Evolutionary conservation across 2,329 filamentous ascomycete genomes (phyloP), one percentile per base, ranked within the genome.

Genomic region (Chaetomiaceae sp.): DNA sequence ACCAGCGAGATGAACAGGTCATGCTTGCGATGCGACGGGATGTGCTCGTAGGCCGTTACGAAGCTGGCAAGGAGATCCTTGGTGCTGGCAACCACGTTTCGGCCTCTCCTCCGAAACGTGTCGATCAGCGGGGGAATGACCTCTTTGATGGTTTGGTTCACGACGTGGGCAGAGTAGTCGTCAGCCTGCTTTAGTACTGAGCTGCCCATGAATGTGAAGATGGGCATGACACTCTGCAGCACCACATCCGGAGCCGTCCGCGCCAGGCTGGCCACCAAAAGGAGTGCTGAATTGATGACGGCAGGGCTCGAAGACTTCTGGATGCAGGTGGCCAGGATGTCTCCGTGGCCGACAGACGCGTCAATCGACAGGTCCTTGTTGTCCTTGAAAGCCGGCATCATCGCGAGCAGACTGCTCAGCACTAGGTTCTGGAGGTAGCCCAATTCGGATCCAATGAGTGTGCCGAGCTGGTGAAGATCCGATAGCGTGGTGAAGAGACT

Each of bases 131-230:
- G 91, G 22, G 95, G 95, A 27, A 99, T 89, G 20, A 99, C 91
- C 63, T 92, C 88, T 57, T 91, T 89, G 63, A 99, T 91, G 1
- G 94, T 97, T 74, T 90, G 91, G 64, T 95, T 90, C 54, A 96
- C 92, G 29, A 99, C 92, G 68, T 96, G 89, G 12, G 91, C 91
- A 20, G 94, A 97, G 72, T 96, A 97, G 63, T 97, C 92, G 64
- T 99, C 95, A 63, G 89, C 90, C 72, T 96, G 92, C 45, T 89
- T 85, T 46, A 99, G 79, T 19, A 96, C 86, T 3, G 89, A 96
- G 39, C 87, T 88, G 38, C 92, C 91, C 86, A 97, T 96, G 68
- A 97, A 96, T 0, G 94, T 97, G 72, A 99, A 99, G 48, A 99
- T 92, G 12, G 94, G 94, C 94, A 99, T 99, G 50, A 99, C 89